Conservation (phyloP, 768 basidiomycete genomes). For the Russula foetens region DNA sequence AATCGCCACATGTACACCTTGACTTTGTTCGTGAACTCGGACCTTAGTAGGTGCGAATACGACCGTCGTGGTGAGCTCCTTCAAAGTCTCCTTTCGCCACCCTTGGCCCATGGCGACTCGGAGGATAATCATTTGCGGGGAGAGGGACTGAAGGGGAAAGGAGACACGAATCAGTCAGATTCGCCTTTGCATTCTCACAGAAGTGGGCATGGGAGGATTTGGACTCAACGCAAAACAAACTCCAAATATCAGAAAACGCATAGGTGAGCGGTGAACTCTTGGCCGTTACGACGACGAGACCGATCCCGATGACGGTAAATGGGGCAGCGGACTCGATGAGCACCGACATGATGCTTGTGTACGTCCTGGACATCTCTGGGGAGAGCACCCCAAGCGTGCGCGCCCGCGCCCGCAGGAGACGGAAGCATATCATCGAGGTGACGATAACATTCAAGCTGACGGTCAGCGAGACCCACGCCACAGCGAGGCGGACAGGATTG, state of each 20-base stretch:
- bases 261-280: constrained; percentile 28
- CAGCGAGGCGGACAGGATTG: constrained; percentile 32
- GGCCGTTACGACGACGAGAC: constrained; percentile 34
- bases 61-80: neutral
- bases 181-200: neutral
- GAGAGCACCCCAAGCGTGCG: constrained; percentile 19
- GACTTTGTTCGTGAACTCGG: too few relatives aligned
- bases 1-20: neutral
- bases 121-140: too few relatives aligned
- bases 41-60: neutral
- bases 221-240: constrained; percentile 33
- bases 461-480: constrained; percentile 34
- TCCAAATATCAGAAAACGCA: constrained; percentile 36
- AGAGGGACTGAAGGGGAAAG: constrained; percentile 9
- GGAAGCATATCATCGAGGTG: constrained; percentile 29
- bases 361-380: constrained; percentile 23
- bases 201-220: neutral
- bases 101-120: constrained; percentile 24
- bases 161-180: neutral
- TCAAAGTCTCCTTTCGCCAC: constrained; percentile 26
- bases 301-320: constrained; percentile 32
- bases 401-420: constrained; percentile 29
- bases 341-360: constrained; percentile 32
- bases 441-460: constrained; percentile 25
- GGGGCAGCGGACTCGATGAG: constrained; percentile 18